Evolutionary conservation across 345 rosid species (phyloP).

Genomic region (Sisymbrium irio): DNA sequence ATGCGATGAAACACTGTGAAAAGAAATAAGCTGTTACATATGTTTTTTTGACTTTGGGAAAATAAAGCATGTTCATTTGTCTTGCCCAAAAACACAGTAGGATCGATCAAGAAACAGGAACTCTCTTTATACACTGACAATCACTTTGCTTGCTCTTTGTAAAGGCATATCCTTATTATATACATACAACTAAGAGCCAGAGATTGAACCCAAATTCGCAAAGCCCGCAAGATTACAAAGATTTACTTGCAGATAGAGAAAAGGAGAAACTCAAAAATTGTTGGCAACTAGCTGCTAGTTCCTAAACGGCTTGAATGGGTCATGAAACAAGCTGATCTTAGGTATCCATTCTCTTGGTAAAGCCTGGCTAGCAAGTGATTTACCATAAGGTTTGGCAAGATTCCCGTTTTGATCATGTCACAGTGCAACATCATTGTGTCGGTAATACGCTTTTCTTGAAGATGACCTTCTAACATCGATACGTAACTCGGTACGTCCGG

Average conservation of each 20-base stretch:
- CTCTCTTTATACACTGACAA: background rate
- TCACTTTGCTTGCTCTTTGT: background rate
- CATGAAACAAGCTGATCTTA: constrained; percentile 38
- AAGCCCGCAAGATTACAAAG: background rate
- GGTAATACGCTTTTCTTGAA: constrained; percentile 43
- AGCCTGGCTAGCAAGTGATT: constrained; percentile 37
- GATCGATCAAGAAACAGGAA: background rate
- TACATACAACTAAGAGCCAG: constrained; percentile 17
- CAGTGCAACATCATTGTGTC: constrained; percentile 63
- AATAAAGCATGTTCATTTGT: background rate
- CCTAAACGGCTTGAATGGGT: background rate
- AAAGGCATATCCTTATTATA: background rate
- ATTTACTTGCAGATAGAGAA: constrained; percentile 1
- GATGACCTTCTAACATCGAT: constrained; percentile 21
- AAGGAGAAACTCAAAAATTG: background rate
- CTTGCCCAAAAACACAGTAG: background rate
- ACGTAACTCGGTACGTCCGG: constrained; percentile 43
- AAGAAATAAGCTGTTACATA: constrained; percentile 18
- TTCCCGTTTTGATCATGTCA: constrained; percentile 64
- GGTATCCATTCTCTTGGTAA: constrained; percentile 47
- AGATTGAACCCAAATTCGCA: background rate
- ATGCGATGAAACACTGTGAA: constrained; percentile 19
- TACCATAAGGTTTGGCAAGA: constrained; percentile 42
- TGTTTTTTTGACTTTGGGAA: background rate
- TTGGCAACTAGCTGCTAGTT: constrained; percentile 1